These are phyloP conservation scores for Gracilaria caudata DNA, from an alignment of 23 red algal species.

Conservation along the genomic window DNA sequence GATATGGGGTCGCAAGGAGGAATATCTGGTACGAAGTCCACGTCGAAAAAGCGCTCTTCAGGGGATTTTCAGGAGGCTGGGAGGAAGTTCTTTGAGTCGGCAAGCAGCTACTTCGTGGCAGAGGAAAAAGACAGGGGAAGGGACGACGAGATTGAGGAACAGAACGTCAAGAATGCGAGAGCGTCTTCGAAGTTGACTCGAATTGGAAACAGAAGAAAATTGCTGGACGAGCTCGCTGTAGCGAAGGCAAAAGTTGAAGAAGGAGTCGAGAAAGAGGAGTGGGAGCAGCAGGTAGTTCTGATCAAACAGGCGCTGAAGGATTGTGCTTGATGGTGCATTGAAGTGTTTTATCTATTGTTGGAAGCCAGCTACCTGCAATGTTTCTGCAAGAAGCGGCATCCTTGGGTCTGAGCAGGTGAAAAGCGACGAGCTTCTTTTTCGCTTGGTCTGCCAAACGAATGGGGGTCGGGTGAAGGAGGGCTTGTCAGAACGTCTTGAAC, in stretches of 20 bases:
- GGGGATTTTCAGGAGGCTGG: conserved; percentile 10
- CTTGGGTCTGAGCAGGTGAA: too few relatives aligned
- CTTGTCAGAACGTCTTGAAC: too few relatives aligned
- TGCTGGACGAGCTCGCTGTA: not conserved
- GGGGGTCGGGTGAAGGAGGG: too few relatives aligned
- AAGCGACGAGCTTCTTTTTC: too few relatives aligned
- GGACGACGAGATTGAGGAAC: not conserved
- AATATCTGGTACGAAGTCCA: not conserved
- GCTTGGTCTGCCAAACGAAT: too few relatives aligned
- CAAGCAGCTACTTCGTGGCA: conserved; percentile 24
- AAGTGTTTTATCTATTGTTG: not conserved
- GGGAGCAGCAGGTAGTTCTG: not conserved
- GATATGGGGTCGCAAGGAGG: not conserved
- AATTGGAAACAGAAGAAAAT: not conserved
- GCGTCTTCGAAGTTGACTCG: not conserved
- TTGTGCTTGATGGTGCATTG: not conserved
- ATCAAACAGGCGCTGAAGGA: not conserved
- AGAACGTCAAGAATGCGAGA: not conserved
- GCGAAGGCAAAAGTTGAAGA: conserved; percentile 5
- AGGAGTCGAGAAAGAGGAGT: not conserved
- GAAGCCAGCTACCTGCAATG: too few relatives aligned
- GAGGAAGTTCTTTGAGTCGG: conserved; percentile 19
- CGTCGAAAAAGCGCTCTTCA: not conserved
- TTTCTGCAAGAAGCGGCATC: not conserved
- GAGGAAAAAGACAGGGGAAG: not conserved